Evolutionary conservation across 2,329 filamentous ascomycete genomes (phyloP).

Genomic region (Penicillium expansum): DNA sequence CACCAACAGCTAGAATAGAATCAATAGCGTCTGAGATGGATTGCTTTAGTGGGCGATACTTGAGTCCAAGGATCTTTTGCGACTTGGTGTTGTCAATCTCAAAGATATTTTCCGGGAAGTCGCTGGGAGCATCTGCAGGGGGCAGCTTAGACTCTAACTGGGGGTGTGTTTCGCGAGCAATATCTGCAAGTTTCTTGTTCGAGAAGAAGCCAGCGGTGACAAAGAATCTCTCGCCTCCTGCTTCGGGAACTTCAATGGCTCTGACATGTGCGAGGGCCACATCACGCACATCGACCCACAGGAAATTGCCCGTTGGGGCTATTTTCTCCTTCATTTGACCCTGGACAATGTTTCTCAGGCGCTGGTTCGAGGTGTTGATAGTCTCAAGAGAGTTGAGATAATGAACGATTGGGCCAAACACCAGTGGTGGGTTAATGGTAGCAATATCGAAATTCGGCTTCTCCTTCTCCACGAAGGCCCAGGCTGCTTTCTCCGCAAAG

Average conservation of each 20-base stretch:
- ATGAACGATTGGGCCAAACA: constrained; percentile 63
- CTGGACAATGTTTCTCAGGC: constrained; percentile 61
- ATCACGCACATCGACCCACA: constrained; percentile 57
- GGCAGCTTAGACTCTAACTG: constrained; percentile 44
- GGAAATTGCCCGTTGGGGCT: constrained; percentile 56
- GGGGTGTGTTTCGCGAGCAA: constrained; percentile 44
- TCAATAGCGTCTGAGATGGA: constrained; percentile 40
- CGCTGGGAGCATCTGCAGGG: constrained; percentile 31
- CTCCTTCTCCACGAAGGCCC: constrained; percentile 59
- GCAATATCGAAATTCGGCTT: constrained; percentile 59
- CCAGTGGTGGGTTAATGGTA: constrained; percentile 61
- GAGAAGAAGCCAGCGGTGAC: constrained; percentile 41
- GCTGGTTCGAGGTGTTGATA: constrained; percentile 71
- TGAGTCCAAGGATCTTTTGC: constrained; percentile 41
- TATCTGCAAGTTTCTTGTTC: constrained; percentile 44
- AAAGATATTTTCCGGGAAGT: constrained; percentile 31
- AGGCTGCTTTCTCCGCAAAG: constrained; percentile 66
- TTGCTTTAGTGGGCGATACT: constrained; percentile 41
- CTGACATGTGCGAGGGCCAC: constrained; percentile 49
- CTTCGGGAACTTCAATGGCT: constrained; percentile 47
- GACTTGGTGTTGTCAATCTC: constrained; percentile 42
- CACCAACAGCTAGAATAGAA: constrained; percentile 35
- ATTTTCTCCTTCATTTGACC: constrained; percentile 60
- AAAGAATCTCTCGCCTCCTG: constrained; percentile 48
- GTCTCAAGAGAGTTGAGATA: constrained; percentile 61